Conservation (phyloP, 2,329 filamentous ascomycete genomes). For the Lithohypha guttulata region DNA sequence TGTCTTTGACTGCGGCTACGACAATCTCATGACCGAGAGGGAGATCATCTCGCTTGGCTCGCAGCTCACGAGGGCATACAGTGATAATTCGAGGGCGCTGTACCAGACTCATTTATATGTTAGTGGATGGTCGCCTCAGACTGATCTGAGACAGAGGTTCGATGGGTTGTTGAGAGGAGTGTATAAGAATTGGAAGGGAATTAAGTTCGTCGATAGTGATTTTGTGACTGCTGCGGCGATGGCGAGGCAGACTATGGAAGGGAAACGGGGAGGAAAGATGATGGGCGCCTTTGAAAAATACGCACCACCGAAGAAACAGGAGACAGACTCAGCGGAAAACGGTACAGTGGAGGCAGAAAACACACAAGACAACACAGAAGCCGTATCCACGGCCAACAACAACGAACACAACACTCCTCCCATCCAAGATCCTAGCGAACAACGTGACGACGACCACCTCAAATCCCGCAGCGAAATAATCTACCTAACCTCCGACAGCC, state of each 20-base stretch:
- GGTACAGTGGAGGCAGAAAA: neutral
- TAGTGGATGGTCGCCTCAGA: constrained; percentile 62
- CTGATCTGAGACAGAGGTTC: constrained; percentile 64
- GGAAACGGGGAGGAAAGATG: constrained; percentile 44
- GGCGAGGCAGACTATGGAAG: constrained; percentile 58
- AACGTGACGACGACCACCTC: neutral
- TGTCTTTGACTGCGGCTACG: constrained; percentile 85
- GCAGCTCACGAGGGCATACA: constrained; percentile 81
- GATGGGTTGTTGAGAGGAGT: constrained; percentile 61
- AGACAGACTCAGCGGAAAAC: neutral
- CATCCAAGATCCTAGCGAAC: neutral
- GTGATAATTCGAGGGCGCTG: constrained; percentile 63
- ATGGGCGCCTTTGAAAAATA: constrained; percentile 44
- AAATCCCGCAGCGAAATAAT: constrained; percentile 50
- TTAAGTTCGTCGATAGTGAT: constrained; percentile 62
- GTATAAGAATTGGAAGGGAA: constrained; percentile 68
- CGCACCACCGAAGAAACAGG: neutral
- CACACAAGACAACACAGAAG: neutral
- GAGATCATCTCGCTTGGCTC: constrained; percentile 72
- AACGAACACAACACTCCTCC: neutral
- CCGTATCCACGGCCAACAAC: neutral
- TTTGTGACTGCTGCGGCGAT: constrained; percentile 59
- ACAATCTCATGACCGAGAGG: constrained; percentile 76
- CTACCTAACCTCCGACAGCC: constrained; percentile 88
- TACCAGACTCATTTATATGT: constrained; percentile 64